Evolutionary conservation across 2,329 filamentous ascomycete species (phyloP).

Genomic region (Macroventuria anomochaeta): DNA sequence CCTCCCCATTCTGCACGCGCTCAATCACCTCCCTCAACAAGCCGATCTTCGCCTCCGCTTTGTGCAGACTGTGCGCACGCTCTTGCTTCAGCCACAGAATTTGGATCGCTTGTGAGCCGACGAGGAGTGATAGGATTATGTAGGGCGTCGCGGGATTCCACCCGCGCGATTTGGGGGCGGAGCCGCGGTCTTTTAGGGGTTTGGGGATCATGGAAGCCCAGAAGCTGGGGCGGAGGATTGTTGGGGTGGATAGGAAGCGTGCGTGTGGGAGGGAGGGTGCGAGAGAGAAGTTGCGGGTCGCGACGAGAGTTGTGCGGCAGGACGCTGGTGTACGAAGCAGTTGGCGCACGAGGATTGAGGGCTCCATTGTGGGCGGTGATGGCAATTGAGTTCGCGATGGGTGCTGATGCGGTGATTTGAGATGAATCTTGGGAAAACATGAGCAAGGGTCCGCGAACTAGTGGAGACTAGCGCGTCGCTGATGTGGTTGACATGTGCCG

Average conservation of each 20-base stretch:
- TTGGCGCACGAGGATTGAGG: constrained; percentile 31
- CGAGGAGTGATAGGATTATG: constrained; percentile 72
- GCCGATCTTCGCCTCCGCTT: constrained; percentile 79
- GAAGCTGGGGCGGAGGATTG: constrained; percentile 46
- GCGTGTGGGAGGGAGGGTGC: constrained; percentile 21
- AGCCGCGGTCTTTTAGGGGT: constrained; percentile 27
- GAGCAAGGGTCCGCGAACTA: constrained; percentile 8
- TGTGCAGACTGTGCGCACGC: constrained; percentile 72
- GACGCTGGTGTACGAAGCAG: constrained; percentile 36
- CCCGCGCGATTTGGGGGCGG: constrained; percentile 34
- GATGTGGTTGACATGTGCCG: constrained; percentile 13
- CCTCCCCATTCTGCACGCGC: constrained; percentile 41
- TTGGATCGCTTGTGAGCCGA: constrained; percentile 95
- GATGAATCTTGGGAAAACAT: too few species aligned
- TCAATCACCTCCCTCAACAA: constrained; percentile 76
- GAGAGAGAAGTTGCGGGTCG: constrained; percentile 31
- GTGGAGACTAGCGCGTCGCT: not conserved
- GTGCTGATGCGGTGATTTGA: too few species aligned
- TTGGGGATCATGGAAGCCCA: constrained; percentile 49
- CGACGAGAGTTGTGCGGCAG: constrained; percentile 24
- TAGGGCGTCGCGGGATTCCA: constrained; percentile 69
- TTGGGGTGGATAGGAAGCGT: constrained; percentile 41
- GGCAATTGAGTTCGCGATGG: too few species aligned
- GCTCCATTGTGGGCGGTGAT: constrained; percentile 32
- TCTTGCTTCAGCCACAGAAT: constrained; percentile 83